These are phyloP conservation scores for Vigna hirtella DNA, from an alignment of 306 rosid genomes.

Conservation along the genomic window DNA sequence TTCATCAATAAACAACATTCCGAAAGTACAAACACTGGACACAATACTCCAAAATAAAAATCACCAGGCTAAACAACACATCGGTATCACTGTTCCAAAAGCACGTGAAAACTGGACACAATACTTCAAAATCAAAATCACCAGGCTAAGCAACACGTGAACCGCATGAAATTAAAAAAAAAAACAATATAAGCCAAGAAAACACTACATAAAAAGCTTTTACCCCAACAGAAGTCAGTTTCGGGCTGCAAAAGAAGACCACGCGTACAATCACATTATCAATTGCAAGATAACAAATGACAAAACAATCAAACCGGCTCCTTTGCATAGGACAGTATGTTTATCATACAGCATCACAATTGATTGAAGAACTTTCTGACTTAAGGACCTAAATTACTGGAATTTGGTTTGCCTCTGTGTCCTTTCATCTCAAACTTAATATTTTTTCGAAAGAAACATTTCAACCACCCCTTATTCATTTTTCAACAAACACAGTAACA, in stretches of 20 bases:
- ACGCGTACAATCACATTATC: not conserved
- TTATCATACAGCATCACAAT: not conserved
- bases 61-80: not conserved
- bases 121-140: not conserved
- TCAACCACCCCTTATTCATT: not conserved
- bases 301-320: not conserved
- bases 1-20: not conserved
- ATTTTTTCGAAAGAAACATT: not conserved
- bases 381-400: not conserved
- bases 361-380: not conserved
- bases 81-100: no score
- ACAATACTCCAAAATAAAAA: not conserved
- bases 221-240: not conserved
- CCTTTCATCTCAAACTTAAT: not conserved
- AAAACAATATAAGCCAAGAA: not conserved
- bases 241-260: not conserved
- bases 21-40: not conserved
- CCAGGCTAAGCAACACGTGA: not conserved
- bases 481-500: not conserved
- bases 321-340: not conserved
- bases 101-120: not conserved
- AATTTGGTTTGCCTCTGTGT: no score
- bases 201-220: not conserved
- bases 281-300: not conserved
- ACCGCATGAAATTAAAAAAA: not conserved